Evolutionary conservation across 1,284 basidiomycete genomes (phyloP).

Genomic region (Leccinum variabile): DNA sequence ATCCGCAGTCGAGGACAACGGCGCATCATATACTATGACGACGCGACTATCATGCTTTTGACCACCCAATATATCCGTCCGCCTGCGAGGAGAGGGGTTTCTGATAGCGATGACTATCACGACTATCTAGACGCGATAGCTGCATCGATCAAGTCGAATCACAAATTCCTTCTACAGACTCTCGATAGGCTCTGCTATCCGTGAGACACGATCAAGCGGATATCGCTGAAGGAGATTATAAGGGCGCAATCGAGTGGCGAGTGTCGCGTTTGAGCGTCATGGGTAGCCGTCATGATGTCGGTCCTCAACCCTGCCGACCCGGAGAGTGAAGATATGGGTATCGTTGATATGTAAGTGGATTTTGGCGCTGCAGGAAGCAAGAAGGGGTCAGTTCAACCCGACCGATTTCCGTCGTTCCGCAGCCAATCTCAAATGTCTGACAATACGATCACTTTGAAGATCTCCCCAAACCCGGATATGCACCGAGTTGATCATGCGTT

Average conservation of each 20-base stretch:
- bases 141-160: conserved; percentile 52
- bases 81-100: conserved; percentile 35
- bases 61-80: conserved; percentile 53
- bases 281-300: conserved; percentile 46
- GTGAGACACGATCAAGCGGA: conserved; percentile 71
- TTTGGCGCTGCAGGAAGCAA: conserved; percentile 39
- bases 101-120: conserved; percentile 41
- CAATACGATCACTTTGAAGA: conserved; percentile 37
- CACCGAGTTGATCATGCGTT: conserved; percentile 28
- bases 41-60: conserved; percentile 57
- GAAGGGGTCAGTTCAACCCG: conserved; percentile 24
- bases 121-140: conserved; percentile 51
- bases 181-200: conserved; percentile 55
- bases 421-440: conserved; percentile 30
- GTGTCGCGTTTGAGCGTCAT: conserved; percentile 66
- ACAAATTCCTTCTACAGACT: conserved; percentile 54
- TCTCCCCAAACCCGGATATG: conserved; percentile 21
- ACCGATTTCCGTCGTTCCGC: conserved; percentile 31
- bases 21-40: conserved; percentile 61
- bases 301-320: conserved; percentile 39
- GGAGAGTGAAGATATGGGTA: conserved; percentile 50
- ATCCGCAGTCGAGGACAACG: conserved; percentile 38
- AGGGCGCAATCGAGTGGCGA: conserved; percentile 70
- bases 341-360: conserved; percentile 59
- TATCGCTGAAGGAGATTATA: conserved; percentile 65